These are phyloP conservation scores for Dictyostelium purpureum DNA, from an alignment of 78 protist species.

Conservation along the genomic window DNA sequence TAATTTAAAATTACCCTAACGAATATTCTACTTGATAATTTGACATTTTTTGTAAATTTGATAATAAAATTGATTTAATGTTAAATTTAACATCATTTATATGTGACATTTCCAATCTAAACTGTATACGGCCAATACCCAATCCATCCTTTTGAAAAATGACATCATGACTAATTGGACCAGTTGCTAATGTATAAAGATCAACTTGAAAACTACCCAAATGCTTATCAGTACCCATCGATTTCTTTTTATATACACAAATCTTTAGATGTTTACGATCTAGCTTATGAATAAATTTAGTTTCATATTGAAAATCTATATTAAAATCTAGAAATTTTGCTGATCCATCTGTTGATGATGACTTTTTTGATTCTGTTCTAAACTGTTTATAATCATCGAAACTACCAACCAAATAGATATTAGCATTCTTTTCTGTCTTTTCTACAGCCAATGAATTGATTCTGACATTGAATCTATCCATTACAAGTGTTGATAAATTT, in stretches of 20 bases:
- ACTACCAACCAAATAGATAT: constrained; percentile 19
- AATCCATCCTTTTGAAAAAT: constrained; percentile 7
- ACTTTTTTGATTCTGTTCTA: constrained; percentile 25
- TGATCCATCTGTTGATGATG: constrained; percentile 1
- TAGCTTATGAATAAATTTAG: constrained; percentile 50
- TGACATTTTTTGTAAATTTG: background rate
- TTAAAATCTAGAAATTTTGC: background rate
- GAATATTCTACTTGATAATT: constrained; percentile 45
- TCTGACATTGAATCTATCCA: constrained; percentile 10
- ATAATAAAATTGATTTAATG: constrained; percentile 1
- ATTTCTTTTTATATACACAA: constrained; percentile 31
- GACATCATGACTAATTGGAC: constrained; percentile 56
- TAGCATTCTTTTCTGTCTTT: constrained; percentile 3
- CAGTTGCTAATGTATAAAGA: constrained; percentile 70
- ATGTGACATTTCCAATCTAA: constrained; percentile 40
- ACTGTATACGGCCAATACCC: constrained; percentile 48
- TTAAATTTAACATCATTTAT: background rate
- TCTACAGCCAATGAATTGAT: background rate
- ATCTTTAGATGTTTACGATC: constrained; percentile 24
- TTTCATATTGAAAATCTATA: constrained; percentile 51
- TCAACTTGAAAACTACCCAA: constrained; percentile 59
- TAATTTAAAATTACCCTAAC: constrained; percentile 25
- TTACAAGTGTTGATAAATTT: background rate
- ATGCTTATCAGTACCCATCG: constrained; percentile 27
- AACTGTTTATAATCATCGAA: constrained; percentile 46